Conservation (phyloP, 495 filamentous ascomycete species). For the Trichoderma virens region DNA sequence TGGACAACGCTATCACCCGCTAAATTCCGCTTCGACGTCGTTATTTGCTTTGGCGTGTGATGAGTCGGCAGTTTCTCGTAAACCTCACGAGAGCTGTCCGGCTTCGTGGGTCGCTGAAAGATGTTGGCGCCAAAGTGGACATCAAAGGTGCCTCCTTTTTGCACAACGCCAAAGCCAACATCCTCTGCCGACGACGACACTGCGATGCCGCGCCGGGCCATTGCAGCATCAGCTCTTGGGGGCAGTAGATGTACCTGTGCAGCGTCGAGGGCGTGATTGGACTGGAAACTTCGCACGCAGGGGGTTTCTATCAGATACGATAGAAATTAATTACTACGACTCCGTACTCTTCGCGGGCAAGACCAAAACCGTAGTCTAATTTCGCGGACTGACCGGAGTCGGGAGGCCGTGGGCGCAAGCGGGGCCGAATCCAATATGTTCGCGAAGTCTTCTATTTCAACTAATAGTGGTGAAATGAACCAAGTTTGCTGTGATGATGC, state of each 20-base stretch:
- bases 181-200: neutral
- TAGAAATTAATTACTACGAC: neutral
- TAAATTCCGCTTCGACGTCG: neutral
- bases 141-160: neutral
- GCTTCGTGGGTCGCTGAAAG: neutral
- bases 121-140: neutral
- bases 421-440: neutral
- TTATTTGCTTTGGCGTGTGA: neutral
- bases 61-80: neutral
- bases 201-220: neutral
- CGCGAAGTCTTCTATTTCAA: neutral
- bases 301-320: constrained; percentile 1
- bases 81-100: neutral
- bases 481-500: neutral
- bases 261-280: neutral
- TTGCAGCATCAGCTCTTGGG: neutral
- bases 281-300: neutral
- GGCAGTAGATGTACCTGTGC: neutral
- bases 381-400: neutral
- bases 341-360: neutral
- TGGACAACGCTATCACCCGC: neutral
- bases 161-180: neutral
- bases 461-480: neutral
- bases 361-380: neutral
- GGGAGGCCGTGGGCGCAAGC: neutral